Conservation (phyloP, 495 filamentous ascomycete species). For the Ramalina peruviana region DNA sequence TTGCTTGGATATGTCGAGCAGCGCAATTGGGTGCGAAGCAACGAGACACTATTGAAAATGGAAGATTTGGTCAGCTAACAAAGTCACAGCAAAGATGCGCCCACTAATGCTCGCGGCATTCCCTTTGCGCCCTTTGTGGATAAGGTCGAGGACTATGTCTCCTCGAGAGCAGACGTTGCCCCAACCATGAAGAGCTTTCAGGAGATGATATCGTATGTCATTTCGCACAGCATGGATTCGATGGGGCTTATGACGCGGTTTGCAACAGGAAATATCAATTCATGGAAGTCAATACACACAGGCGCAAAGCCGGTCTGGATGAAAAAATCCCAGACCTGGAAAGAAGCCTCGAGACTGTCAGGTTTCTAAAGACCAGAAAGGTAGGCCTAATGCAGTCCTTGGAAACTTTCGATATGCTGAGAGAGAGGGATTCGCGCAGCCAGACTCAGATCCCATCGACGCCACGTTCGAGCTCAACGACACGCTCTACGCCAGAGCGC, state of each 20-base stretch:
- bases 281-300: slow-evolving; percentile 89
- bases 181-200: slow-evolving; percentile 82
- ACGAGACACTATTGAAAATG: too few relatives aligned
- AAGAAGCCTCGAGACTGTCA: slow-evolving; percentile 91
- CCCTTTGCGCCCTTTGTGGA: slow-evolving; percentile 92
- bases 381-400: slow-evolving; percentile 21
- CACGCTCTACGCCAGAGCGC: slow-evolving; percentile 82
- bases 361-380: slow-evolving; percentile 59
- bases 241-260: not conserved
- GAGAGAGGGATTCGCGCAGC: slow-evolving; percentile 8
- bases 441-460: slow-evolving; percentile 53
- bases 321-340: slow-evolving; percentile 96
- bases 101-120: slow-evolving; percentile 86
- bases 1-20: too few relatives aligned
- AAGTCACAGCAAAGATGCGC: slow-evolving; percentile 31
- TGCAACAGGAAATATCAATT: slow-evolving; percentile 83
- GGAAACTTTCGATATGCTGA: not conserved
- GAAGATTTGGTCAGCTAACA: not conserved
- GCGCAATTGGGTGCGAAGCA: too few relatives aligned
- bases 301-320: slow-evolving; percentile 65
- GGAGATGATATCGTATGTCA: slow-evolving; percentile 85
- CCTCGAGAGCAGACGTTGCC: slow-evolving; percentile 76
- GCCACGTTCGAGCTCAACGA: slow-evolving; percentile 94
- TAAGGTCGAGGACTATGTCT: slow-evolving; percentile 89
- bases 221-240: not conserved